These are phyloP conservation scores for Patellaria atrata DNA, from an alignment of 495 filamentous ascomycete species.

Conservation along the genomic window DNA sequence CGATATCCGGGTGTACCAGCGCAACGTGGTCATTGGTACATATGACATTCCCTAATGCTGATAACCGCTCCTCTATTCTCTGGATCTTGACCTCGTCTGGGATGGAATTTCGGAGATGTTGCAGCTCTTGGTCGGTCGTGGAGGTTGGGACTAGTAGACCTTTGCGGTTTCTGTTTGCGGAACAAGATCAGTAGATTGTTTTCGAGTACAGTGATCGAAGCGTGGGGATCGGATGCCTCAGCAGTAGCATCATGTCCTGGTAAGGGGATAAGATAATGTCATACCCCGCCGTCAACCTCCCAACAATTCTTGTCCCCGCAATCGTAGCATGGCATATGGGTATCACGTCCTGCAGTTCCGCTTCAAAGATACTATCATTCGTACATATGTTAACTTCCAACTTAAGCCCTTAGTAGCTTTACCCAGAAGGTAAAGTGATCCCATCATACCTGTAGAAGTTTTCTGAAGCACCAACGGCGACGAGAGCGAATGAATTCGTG, in stretches of 20 bases:
- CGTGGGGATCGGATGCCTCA: conserved; percentile 22
- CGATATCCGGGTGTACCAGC: conserved; percentile 88
- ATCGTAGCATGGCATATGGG: conserved; percentile 97
- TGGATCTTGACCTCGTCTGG: conserved; percentile 83
- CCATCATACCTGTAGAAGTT: conserved; percentile 79
- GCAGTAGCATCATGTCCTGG: no score
- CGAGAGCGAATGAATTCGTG: conserved; percentile 89
- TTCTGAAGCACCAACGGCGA: conserved; percentile 87
- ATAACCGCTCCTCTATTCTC: conserved; percentile 92
- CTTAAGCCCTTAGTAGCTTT: no score
- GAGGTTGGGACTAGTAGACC: conserved; percentile 90
- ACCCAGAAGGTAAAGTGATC: no score
- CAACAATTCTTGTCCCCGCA: conserved; percentile 88
- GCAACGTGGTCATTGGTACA: conserved; percentile 94
- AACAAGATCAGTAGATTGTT: neutral
- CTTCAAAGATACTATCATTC: conserved; percentile 61
- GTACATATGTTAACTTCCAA: conserved; percentile 13
- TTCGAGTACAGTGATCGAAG: neutral
- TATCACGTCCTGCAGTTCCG: conserved; percentile 92
- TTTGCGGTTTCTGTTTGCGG: conserved; percentile 61
- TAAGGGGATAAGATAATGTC: no score
- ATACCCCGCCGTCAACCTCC: conserved; percentile 86
- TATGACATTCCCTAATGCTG: conserved; percentile 93
- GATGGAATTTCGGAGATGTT: conserved; percentile 86
- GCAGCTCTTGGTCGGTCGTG: conserved; percentile 94